Evolutionary conservation across 306 rosid species (phyloP).

Genomic region (Oxytropis ochrocephala): DNA sequence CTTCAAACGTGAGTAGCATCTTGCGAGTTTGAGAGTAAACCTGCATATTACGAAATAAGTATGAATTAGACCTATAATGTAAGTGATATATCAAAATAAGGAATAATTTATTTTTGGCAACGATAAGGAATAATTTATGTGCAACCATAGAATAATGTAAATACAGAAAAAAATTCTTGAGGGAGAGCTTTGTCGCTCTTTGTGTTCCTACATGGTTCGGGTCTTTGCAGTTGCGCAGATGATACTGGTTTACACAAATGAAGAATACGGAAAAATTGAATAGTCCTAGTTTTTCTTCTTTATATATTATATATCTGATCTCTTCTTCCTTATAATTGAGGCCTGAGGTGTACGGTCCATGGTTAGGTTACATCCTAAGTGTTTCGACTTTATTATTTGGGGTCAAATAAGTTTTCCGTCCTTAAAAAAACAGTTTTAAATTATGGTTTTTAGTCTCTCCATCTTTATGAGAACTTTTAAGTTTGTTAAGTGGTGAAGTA

Average conservation of each 20-base stretch:
- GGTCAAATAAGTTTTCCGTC: background rate
- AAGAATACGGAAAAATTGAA: background rate
- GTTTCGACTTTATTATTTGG: background rate
- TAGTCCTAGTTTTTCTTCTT: background rate
- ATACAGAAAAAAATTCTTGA: background rate
- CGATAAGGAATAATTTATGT: conserved; percentile 1
- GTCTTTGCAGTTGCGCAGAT: too few relatives aligned
- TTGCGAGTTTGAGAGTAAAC: conserved; percentile 13
- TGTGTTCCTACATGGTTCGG: too few relatives aligned
- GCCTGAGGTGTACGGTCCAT: background rate
- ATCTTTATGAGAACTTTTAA: too few relatives aligned
- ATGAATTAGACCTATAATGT: background rate
- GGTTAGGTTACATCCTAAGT: background rate
- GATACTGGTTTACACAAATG: too few relatives aligned
- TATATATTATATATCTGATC: background rate
- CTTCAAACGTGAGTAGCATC: conserved; percentile 9
- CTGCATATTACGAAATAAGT: background rate
- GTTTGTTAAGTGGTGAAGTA: too few relatives aligned
- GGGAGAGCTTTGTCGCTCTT: too few relatives aligned
- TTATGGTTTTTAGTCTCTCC: too few relatives aligned
- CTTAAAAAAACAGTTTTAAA: too few relatives aligned
- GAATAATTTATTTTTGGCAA: background rate
- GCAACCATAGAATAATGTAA: conserved; percentile 21
- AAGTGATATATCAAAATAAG: conserved; percentile 5
- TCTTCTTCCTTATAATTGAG: background rate